phyloP scores from a whole-genome alignment of 2,329 filamentous ascomycete genomes.

The Trichoderma afroharzianum region DNA sequence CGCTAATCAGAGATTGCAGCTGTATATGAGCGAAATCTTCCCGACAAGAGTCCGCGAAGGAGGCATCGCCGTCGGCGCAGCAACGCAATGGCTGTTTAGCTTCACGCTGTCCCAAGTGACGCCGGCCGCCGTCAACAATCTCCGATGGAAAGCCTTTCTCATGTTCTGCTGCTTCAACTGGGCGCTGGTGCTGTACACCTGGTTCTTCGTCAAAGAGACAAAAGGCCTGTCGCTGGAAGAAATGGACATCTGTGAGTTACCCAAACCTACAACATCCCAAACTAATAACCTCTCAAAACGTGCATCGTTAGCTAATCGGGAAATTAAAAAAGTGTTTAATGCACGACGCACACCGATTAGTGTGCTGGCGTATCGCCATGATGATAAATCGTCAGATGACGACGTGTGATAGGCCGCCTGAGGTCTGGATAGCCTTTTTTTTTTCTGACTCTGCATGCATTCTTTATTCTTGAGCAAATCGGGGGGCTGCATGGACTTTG shows the following conservation, averaged over 20 bases:
- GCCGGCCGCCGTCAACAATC: conserved; percentile 44
- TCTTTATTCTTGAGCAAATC: not conserved
- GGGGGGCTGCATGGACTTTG: not conserved
- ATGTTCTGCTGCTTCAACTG: conserved; percentile 37
- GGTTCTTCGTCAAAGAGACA: conserved; percentile 21
- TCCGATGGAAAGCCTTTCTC: conserved; percentile 47
- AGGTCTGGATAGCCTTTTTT: not conserved
- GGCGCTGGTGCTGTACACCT: conserved; percentile 13
- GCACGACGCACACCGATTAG: conserved; percentile 21
- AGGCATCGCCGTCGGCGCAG: conserved; percentile 47
- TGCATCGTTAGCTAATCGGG: not conserved
- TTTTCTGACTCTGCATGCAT: not conserved
- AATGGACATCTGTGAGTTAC: conserved; percentile 24
- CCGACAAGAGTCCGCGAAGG: conserved; percentile 47
- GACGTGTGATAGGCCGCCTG: not conserved
- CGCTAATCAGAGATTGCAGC: conserved; percentile 13
- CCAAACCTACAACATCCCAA: not conserved
- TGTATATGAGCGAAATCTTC: conserved; percentile 50
- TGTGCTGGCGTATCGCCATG: conserved; percentile 10
- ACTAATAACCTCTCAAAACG: not conserved
- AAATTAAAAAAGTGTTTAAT: conserved; percentile 21
- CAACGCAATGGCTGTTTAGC: conserved; percentile 51
- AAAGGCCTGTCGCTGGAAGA: conserved; percentile 27
- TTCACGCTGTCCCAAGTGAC: conserved; percentile 48
- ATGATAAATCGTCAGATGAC: conserved; percentile 13